Base-by-base conservation (phyloP, 495 filamentous ascomycete genomes). In the Poronia punctata region DNA sequence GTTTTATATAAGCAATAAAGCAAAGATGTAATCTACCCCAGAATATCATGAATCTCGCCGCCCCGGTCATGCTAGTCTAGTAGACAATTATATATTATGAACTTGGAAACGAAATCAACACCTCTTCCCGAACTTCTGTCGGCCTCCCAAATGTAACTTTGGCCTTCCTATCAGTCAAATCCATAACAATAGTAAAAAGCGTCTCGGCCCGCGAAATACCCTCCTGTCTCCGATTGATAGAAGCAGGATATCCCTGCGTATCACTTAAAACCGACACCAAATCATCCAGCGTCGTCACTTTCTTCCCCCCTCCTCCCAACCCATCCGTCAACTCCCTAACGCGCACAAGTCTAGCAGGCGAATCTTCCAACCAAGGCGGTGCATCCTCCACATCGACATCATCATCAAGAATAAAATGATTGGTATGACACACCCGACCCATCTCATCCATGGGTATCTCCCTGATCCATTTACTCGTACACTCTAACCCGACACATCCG, bases 371-470 rank as follows among this genome's bases (percentile, higher is more conserved):
- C 71, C 74, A 78, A 2, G 63, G 52, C 1, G 69, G 68, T n/a
- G n/a, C n/a, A n/a, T n/a, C n/a, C n/a, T n/a, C 0, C 43, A 78
- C 73, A 9, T 68, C 60, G 10, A 73, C 64, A 11, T 49, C 53
- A 1, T 55, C 49, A 6, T 56, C 48, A 14, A 52, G 35, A 18
- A 83, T 35, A 28, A 76, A 74, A 42, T 84, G 80, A 48, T 84
- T 86, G 14, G 80, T 72, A 52, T 86, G 82, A 3, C 62, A 66
- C 3, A 84, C 60, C 6, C 69, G 54, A 0, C 68, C 70, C 2
- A 59, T 46, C 1, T 50, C 48, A 48, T 78, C 68, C 51, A 71
- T 65, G 3, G 52, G 19, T 23, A 82, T 46, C 47, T 70, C 59
- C 29, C 68, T 66, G 38, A 79, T 56, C 36, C 78, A 75, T 2